These are phyloP conservation scores for Trichoderma endophyticum DNA, from an alignment of 2,329 filamentous ascomycete species.

Conservation along the genomic window DNA sequence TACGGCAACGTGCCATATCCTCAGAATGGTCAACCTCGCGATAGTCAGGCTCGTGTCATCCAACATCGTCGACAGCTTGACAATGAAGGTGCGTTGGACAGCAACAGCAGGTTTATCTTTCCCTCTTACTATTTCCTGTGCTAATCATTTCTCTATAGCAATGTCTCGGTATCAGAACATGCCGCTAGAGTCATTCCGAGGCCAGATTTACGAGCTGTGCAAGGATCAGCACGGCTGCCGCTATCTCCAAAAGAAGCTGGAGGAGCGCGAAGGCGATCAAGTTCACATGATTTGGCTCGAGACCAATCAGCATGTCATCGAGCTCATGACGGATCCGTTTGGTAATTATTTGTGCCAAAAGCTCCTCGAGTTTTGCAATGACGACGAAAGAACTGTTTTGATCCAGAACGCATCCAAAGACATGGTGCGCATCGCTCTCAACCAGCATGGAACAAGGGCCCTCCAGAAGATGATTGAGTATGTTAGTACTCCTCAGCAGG, in stretches of 20 bases:
- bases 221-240: constrained; percentile 98
- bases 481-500: constrained; percentile 80
- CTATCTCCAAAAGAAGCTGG: constrained; percentile 94
- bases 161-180: constrained; percentile 82
- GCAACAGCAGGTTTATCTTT: neutral
- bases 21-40: constrained; percentile 53
- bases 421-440: constrained; percentile 89
- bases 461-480: constrained; percentile 99
- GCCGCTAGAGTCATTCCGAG: constrained; percentile 73
- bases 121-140: neutral
- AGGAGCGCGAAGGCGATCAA: constrained; percentile 79
- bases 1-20: constrained; percentile 52
- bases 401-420: constrained; percentile 86
- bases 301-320: constrained; percentile 88
- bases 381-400: constrained; percentile 88
- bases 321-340: constrained; percentile 98
- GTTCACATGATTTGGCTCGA: constrained; percentile 93
- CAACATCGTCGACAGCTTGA: constrained; percentile 72
- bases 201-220: constrained; percentile 85
- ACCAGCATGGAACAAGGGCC: constrained; percentile 94
- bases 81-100: constrained; percentile 57
- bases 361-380: constrained; percentile 89
- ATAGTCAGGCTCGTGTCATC: constrained; percentile 73
- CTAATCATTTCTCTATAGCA: constrained; percentile 36
- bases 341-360: constrained; percentile 99